These are phyloP conservation scores for Suhomyces anneliseae DNA, from an alignment of 1,139 yeast genomes.

Conservation along the genomic window DNA sequence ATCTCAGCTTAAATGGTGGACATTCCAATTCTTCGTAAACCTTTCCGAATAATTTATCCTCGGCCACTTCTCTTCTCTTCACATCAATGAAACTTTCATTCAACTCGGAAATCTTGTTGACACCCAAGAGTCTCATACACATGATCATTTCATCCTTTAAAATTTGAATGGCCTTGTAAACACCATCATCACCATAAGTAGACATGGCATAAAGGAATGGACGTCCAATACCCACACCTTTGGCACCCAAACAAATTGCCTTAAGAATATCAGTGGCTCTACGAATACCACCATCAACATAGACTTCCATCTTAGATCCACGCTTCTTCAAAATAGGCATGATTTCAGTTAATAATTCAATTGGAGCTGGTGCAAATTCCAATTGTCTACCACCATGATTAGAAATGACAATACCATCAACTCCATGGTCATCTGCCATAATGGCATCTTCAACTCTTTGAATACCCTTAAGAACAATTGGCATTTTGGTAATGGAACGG, in stretches of 20 bases:
- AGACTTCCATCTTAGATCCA: constrained; percentile 50
- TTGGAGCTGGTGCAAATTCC: constrained; percentile 66
- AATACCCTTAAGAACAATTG: constrained; percentile 68
- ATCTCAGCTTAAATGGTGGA: constrained; percentile 30
- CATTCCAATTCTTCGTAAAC: constrained; percentile 41
- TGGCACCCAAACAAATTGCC: constrained; percentile 68
- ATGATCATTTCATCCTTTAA: constrained; percentile 79
- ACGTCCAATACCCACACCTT: constrained; percentile 74
- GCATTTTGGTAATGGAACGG: constrained; percentile 58
- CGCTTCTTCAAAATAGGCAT: constrained; percentile 54
- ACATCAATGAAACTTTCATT: constrained; percentile 45
- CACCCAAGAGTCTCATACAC: constrained; percentile 90
- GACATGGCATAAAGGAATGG: constrained; percentile 73
- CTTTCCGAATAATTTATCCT: constrained; percentile 35
- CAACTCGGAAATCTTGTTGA: constrained; percentile 61
- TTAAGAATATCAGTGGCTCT: constrained; percentile 67
- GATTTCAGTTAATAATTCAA: constrained; percentile 66
- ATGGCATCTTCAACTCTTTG: constrained; percentile 71
- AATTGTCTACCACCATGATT: constrained; percentile 79
- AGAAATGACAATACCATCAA: constrained; percentile 64
- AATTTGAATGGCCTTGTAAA: constrained; percentile 70
- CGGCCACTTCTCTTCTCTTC: constrained; percentile 28
- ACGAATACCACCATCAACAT: constrained; percentile 68
- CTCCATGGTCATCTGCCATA: constrained; percentile 59
- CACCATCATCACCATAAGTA: constrained; percentile 78